A percentile compares a stretch with the other conserved stretches of the same genome.
Evolutionary conservation across 345 rosid genomes (phyloP).

Genomic region (Ceriops decandra): DNA sequence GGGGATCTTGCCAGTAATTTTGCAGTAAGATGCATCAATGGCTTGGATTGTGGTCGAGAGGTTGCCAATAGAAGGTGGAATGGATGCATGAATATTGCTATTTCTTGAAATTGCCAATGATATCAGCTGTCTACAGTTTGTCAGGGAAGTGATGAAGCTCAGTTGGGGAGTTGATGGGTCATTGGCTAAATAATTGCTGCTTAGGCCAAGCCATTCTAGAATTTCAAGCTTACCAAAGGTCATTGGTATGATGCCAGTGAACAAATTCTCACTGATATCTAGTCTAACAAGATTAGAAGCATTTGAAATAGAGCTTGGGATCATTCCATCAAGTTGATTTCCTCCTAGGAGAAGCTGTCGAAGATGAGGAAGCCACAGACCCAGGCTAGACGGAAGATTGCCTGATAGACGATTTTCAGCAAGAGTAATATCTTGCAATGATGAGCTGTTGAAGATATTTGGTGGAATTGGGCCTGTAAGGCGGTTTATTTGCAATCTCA

Average conservation of each 20-base stretch:
- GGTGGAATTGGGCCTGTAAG: slow-evolving; percentile 6
- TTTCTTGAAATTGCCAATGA: not conserved
- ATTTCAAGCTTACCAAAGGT: not conserved
- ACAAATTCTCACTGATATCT: too few relatives aligned
- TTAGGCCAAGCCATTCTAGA: not conserved
- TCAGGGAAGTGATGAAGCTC: not conserved
- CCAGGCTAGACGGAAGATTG: not conserved
- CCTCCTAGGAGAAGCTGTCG: not conserved
- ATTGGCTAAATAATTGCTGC: not conserved
- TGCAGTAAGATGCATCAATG: not conserved
- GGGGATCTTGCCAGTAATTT: slow-evolving; percentile 11
- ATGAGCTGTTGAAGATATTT: not conserved
- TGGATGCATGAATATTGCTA: not conserved
- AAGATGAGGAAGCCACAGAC: not conserved
- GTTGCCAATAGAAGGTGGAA: slow-evolving; percentile 11
- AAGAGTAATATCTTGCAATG: not conserved
- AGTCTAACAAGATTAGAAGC: too few relatives aligned
- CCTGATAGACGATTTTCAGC: not conserved
- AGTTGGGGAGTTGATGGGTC: not conserved
- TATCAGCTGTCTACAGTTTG: slow-evolving; percentile 8
- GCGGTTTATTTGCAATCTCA: not conserved
- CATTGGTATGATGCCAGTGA: too few relatives aligned
- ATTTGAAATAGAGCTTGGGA: too few relatives aligned
- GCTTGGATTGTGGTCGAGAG: not conserved
- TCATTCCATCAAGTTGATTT: not conserved